Evolutionary conservation across 179 eudicot species (phyloP).

Genomic region (Silene vulgaris): DNA sequence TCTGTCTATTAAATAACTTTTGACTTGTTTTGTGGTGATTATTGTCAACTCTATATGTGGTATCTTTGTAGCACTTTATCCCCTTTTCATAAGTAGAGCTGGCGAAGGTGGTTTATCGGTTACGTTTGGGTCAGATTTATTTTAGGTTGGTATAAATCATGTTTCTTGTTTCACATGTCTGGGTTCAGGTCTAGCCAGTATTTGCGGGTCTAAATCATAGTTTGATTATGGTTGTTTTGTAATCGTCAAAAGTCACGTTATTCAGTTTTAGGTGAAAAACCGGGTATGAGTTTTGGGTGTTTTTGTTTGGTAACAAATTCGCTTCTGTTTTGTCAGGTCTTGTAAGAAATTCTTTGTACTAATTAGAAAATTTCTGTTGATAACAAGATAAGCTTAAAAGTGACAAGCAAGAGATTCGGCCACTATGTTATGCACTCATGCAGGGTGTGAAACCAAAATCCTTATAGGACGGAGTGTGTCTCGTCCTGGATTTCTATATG

Average conservation of each 20-base stretch:
- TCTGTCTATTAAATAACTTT: slow-evolving; percentile 2
- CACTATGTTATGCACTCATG: neutral
- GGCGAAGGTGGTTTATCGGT: neutral
- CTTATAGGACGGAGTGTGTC: too few relatives aligned
- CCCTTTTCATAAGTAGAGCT: neutral
- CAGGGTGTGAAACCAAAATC: neutral
- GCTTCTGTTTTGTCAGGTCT: neutral
- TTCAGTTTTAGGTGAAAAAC: too few relatives aligned
- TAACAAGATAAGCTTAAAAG: neutral
- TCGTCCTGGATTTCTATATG: neutral
- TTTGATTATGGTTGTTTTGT: neutral
- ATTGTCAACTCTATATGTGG: slow-evolving; percentile 3
- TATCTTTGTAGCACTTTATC: neutral
- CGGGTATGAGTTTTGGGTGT: neutral
- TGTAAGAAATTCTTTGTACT: neutral
- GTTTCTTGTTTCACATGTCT: neutral
- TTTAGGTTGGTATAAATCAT: neutral
- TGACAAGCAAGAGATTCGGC: slow-evolving; percentile 14
- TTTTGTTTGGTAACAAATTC: neutral
- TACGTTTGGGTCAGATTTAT: neutral
- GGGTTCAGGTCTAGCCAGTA: neutral
- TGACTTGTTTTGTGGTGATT: slow-evolving; percentile 14
- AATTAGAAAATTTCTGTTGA: neutral
- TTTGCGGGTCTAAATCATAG: neutral
- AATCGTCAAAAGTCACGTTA: neutral